phyloP scores from a whole-genome alignment of 1,284 basidiomycete genomes.

The Cutaneotrichosporon cavernicola region DNA sequence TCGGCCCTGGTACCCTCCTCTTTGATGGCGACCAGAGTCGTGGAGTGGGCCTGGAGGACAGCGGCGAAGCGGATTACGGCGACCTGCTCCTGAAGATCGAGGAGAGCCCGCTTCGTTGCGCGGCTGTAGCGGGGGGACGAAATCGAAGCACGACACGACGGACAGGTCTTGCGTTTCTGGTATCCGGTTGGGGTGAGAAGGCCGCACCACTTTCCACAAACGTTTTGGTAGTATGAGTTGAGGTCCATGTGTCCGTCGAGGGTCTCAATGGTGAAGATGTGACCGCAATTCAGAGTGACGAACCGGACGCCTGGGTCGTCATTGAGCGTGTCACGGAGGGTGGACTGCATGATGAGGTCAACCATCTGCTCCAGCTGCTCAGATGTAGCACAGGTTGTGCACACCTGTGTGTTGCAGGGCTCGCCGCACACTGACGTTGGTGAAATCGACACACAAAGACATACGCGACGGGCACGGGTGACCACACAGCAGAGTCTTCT shows the following conservation, averaged over 20 bases:
- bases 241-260: constrained; percentile 64
- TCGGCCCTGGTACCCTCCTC: not conserved
- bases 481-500: constrained; percentile 58
- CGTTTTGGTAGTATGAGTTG: constrained; percentile 58
- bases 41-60: not conserved
- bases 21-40: not conserved
- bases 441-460: not conserved
- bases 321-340: constrained; percentile 58
- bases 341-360: constrained; percentile 61
- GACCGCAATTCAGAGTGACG: constrained; percentile 65
- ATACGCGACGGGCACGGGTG: constrained; percentile 60
- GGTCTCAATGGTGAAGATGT: constrained; percentile 69
- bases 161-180: constrained; percentile 59
- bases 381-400: constrained; percentile 58
- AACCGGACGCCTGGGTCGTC: constrained; percentile 56
- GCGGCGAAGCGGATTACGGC: constrained; percentile 36
- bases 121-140: constrained; percentile 62
- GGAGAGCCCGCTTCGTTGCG: constrained; percentile 61
- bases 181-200: constrained; percentile 56
- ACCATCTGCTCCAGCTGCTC: constrained; percentile 57
- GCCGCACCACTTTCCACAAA: constrained; percentile 50
- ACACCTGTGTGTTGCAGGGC: constrained; percentile 61
- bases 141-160: constrained; percentile 60
- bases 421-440: constrained; percentile 64
- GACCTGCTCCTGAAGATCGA: constrained; percentile 66